Evolutionary conservation across 2,329 filamentous ascomycete genomes (phyloP).

Genomic region (Cladosporium sp.): DNA sequence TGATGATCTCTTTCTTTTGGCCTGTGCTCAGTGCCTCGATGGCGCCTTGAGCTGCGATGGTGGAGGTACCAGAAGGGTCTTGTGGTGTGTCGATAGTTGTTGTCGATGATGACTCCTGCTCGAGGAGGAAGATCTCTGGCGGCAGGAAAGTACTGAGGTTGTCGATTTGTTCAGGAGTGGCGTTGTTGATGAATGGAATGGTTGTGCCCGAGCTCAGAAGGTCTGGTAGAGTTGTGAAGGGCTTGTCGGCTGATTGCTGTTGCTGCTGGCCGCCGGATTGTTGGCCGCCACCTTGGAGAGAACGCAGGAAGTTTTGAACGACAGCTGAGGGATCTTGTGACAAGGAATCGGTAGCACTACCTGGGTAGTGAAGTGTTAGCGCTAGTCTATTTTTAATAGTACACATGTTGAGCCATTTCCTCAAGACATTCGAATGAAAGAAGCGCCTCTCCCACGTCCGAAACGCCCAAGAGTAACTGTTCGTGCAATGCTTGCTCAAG

Average conservation of each 20-base stretch:
- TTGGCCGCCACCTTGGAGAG: slow-evolving; percentile 62
- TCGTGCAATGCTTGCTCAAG: neutral
- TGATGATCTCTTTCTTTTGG: slow-evolving; percentile 79
- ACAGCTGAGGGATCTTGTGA: slow-evolving; percentile 70
- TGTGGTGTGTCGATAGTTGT: slow-evolving; percentile 68
- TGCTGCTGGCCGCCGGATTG: slow-evolving; percentile 40
- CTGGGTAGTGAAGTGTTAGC: slow-evolving; percentile 21
- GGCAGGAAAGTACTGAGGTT: slow-evolving; percentile 77
- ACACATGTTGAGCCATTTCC: slow-evolving; percentile 4
- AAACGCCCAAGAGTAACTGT: neutral
- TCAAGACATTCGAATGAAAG: neutral
- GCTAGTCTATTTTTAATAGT: slow-evolving; percentile 18
- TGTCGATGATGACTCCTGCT: slow-evolving; percentile 63
- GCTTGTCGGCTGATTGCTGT: slow-evolving; percentile 55
- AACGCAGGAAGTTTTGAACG: slow-evolving; percentile 86
- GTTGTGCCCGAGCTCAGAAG: slow-evolving; percentile 78
- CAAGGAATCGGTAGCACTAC: slow-evolving; percentile 61
- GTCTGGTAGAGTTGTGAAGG: slow-evolving; percentile 83
- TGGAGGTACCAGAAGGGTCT: slow-evolving; percentile 42
- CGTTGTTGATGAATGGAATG: slow-evolving; percentile 72
- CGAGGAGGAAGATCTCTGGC: slow-evolving; percentile 73
- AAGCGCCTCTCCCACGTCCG: neutral
- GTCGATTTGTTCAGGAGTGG: slow-evolving; percentile 67
- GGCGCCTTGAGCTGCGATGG: slow-evolving; percentile 64
- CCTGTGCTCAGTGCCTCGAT: slow-evolving; percentile 70